Percentiles rank a stretch among this genome's conserved stretches.
phyloP scores from a whole-genome alignment of 441 rosid genomes.

The Adansonia grandidieri region DNA sequence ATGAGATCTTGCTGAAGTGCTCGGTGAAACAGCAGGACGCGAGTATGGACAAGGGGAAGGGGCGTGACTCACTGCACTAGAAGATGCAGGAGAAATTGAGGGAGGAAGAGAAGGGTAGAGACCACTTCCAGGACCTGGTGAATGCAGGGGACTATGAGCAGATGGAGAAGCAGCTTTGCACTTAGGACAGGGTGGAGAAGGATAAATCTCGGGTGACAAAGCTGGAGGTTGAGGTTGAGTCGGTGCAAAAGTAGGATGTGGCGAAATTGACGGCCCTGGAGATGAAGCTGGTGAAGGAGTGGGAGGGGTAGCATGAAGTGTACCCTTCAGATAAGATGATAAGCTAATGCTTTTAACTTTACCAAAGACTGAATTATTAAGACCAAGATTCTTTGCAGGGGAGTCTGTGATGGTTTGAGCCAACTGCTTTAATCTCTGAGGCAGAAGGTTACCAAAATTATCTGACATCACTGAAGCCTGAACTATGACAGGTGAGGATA shows the following conservation, averaged over 20 bases:
- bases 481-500: conserved; percentile 56
- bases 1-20: conserved; percentile 38
- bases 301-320: not conserved
- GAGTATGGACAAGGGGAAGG: conserved; percentile 37
- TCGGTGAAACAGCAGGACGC: not conserved
- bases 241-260: not conserved
- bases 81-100: not conserved
- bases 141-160: not conserved
- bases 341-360: conserved; percentile 62
- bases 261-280: not conserved
- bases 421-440: conserved; percentile 67
- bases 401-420: conserved; percentile 59
- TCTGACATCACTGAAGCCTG: conserved; percentile 58
- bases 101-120: not conserved
- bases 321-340: conserved; percentile 51
- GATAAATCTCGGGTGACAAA: not conserved
- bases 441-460: conserved; percentile 51
- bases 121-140: not conserved
- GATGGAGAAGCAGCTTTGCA: not conserved
- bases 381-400: conserved; percentile 67
- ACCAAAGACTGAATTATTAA: conserved; percentile 73
- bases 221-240: not conserved
- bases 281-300: not conserved
- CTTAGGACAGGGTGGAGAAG: no score
- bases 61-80: not conserved